Evolutionary conservation across 2,329 filamentous ascomycete species (phyloP), one percentile per base, ranked within the genome.

Genomic region (Podosphaera xanthii): DNA sequence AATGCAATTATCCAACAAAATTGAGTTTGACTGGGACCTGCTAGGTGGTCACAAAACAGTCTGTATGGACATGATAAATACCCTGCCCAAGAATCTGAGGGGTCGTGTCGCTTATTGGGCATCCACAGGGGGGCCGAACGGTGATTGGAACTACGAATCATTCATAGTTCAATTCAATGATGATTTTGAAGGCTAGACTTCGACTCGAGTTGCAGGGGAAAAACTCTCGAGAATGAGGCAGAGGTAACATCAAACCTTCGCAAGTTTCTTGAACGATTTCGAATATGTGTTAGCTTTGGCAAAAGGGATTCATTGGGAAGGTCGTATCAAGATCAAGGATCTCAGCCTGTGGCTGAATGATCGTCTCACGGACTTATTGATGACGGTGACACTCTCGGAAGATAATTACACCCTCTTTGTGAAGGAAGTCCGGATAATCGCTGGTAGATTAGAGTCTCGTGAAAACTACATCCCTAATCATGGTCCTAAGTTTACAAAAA

Each of bases 61-160:
- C 10, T 50, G 48, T 54, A 54, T 54, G 50, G 50, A 54, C 31
- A 54, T 54, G 31, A 54, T 54, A 54, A 54, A 54, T 35, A 54
- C 50, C 22, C 33, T 54, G 9, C 50, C 31, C 10, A 54, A 54
- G 36, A 54, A 33, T n/a, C 34, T 10, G 30, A 52, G 22, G 22
- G 22, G 22, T 22, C 22, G 50, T 10, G 50, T 54, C 36, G 34
- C 9, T 10, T 10, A 2, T 35, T 34, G 30, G 30, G 9, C 9
- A 7, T 54, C 50, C 33, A 35, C 30, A 22, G 22, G 22, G 22
- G 22, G 22, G 22, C 22, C 22, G 22, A 22, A 22, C 22, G 22
- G 22, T 22, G 22, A 22, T 22, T 22, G 22, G 22, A 22, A 22
- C 22, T 22, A 22, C 22, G 22, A 22, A 22, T 22, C 22, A 22